Evolutionary conservation across 352 stramenopile species (phyloP).

Genomic region (Elongisporangium undulatum): DNA sequence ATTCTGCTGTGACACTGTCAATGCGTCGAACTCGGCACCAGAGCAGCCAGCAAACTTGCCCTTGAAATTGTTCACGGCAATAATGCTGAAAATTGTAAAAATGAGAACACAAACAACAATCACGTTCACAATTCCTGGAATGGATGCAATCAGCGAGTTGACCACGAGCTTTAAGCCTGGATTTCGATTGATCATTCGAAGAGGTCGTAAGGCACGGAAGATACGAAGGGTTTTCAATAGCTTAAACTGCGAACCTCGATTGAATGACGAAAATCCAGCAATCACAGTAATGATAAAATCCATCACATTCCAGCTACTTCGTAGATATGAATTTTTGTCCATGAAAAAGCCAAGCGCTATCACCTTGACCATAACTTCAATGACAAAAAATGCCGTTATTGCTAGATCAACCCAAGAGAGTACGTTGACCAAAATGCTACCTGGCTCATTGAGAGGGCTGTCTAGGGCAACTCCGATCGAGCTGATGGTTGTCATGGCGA

Average conservation of each 20-base stretch:
- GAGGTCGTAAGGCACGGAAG: conserved; percentile 73
- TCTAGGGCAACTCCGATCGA: conserved; percentile 73
- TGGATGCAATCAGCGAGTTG: conserved; percentile 68
- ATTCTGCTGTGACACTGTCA: conserved; percentile 25
- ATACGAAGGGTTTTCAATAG: conserved; percentile 66
- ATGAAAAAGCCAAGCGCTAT: conserved; percentile 74
- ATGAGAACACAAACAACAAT: conserved; percentile 78
- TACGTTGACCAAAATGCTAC: conserved; percentile 31
- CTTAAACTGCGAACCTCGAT: conserved; percentile 56
- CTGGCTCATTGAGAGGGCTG: conserved; percentile 52
- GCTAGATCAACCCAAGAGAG: conserved; percentile 60
- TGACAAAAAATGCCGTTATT: conserved; percentile 82
- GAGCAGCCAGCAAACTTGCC: conserved; percentile 77
- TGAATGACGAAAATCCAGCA: conserved; percentile 69
- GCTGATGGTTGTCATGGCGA: conserved; percentile 72
- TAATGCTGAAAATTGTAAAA: conserved; percentile 86
- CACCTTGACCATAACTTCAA: conserved; percentile 87
- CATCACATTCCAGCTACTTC: conserved; percentile 87
- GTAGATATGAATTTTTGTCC: conserved; percentile 62
- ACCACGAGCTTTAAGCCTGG: conserved; percentile 72
- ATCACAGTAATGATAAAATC: conserved; percentile 87
- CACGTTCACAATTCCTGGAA: conserved; percentile 82
- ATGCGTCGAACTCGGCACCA: conserved; percentile 35
- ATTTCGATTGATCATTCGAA: conserved; percentile 83
- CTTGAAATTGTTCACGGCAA: conserved; percentile 91